These are phyloP conservation scores for Rosa hybrid DNA, from an alignment of 331 rosid species.

Conservation along the genomic window DNA sequence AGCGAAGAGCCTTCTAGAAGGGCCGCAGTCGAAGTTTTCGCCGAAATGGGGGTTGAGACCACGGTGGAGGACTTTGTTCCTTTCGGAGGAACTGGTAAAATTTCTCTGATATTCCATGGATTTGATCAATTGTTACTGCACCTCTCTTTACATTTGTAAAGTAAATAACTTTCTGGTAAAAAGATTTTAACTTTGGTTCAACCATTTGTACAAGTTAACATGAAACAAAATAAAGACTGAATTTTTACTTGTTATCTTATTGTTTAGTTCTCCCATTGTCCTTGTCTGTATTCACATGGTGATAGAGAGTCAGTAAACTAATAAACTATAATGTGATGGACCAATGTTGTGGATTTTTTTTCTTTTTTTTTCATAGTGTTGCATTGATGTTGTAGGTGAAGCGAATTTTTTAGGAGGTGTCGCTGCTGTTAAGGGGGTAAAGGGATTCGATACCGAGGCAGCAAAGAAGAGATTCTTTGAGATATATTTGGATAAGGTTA, in stretches of 20 bases:
- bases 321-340: not conserved
- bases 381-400: constrained; percentile 57
- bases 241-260: constrained; percentile 5
- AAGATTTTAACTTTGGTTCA: not conserved
- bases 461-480: constrained; percentile 92
- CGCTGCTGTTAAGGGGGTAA: constrained; percentile 79
- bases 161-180: not conserved
- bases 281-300: not conserved
- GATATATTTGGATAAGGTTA: constrained; percentile 79
- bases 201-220: not conserved
- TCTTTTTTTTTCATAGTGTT: constrained; percentile 2
- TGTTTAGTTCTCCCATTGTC: not conserved
- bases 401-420: constrained; percentile 97
- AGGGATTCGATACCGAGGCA: constrained; percentile 70
- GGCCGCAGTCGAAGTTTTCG: constrained; percentile 80
- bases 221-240: not conserved
- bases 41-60: constrained; percentile 82
- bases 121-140: not conserved
- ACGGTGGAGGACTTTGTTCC: constrained; percentile 87
- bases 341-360: not conserved
- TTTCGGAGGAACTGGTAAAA: constrained; percentile 88
- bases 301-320: not conserved
- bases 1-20: constrained; percentile 83
- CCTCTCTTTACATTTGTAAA: not conserved
- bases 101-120: not conserved